These are phyloP conservation scores for Mortierella sp. DNA, from an alignment of 371 early-diverging fungal genomes.

Conservation along the genomic window DNA sequence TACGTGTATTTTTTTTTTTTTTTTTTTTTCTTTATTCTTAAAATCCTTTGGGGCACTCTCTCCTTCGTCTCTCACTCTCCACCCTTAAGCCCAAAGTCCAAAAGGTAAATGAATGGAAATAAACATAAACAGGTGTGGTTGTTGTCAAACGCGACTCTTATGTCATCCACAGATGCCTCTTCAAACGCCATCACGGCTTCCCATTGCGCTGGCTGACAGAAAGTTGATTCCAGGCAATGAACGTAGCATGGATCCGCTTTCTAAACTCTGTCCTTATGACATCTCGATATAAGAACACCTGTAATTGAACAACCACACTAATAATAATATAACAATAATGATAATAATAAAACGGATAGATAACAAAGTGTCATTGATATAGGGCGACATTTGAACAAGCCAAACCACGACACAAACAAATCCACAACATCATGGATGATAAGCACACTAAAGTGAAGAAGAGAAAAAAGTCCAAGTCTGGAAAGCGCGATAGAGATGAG, in stretches of 20 bases:
- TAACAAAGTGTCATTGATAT: background rate
- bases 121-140: no score
- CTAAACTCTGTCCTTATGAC: no score
- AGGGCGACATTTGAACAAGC: background rate
- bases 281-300: no score
- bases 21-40: background rate
- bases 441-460: conserved; percentile 27
- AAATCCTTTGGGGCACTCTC: background rate
- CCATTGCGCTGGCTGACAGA: no score
- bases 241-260: background rate
- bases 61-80: background rate
- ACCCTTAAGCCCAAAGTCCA: background rate
- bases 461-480: conserved; percentile 11
- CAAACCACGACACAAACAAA: background rate
- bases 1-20: background rate
- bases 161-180: no score
- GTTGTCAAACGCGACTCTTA: no score
- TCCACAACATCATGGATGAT: conserved; percentile 2
- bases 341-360: no score
- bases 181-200: no score
- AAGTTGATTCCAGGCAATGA: no score
- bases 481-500: conserved; percentile 2
- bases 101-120: background rate
- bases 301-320: no score
- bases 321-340: no score